These are phyloP conservation scores for Aspergillus viridinutans DNA, from an alignment of 2,329 filamentous ascomycete genomes.

Conservation along the genomic window DNA sequence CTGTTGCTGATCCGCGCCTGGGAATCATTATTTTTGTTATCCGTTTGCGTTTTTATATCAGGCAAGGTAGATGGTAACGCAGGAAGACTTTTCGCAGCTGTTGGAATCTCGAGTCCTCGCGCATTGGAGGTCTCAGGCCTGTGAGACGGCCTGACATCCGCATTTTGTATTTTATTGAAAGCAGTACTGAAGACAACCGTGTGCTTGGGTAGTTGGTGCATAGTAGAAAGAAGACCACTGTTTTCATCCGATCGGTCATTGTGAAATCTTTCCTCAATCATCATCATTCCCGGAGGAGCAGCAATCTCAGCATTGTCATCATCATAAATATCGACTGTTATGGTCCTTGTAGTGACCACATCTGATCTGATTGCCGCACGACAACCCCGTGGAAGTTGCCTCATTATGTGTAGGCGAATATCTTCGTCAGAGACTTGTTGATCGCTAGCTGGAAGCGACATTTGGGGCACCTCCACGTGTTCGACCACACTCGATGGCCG, in stretches of 20 bases:
- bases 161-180: conserved; percentile 38
- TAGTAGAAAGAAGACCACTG: conserved; percentile 36
- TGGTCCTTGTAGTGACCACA: conserved; percentile 41
- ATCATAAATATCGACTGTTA: conserved; percentile 46
- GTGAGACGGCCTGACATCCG: conserved; percentile 28
- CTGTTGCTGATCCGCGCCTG: not conserved
- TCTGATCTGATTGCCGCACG: conserved; percentile 43
- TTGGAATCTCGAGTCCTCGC: not conserved
- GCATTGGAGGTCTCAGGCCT: conserved; percentile 1
- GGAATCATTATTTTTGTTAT: not conserved
- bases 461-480: conserved; percentile 20
- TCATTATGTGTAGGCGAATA: conserved; percentile 45
- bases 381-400: conserved; percentile 40
- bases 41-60: not conserved
- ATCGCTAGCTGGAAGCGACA: conserved; percentile 31
- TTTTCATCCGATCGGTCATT: conserved; percentile 41
- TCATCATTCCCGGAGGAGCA: conserved; percentile 43
- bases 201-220: conserved; percentile 36
- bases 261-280: conserved; percentile 45
- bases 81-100: not conserved
- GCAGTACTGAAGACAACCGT: conserved; percentile 45
- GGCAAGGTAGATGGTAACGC: not conserved
- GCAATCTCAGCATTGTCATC: conserved; percentile 39
- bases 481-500: conserved; percentile 26
- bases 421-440: conserved; percentile 43